phyloP scores from a whole-genome alignment of 2,329 filamentous ascomycete species.

The Aspergillus unguis region DNA sequence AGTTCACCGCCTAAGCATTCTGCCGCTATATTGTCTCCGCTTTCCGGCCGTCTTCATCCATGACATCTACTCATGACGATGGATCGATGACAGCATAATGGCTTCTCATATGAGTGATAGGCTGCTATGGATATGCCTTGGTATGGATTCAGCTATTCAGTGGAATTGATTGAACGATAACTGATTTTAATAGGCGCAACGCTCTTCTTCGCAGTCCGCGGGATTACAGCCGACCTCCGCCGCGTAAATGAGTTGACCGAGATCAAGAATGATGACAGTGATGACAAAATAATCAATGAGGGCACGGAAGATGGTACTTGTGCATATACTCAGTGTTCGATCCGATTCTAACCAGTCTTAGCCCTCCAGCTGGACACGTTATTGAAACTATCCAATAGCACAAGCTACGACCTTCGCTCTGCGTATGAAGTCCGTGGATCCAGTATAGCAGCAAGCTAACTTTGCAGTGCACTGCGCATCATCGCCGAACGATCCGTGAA shows the following conservation, averaged over 20 bases:
- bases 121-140: constrained; percentile 40
- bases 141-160: constrained; percentile 17
- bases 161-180: neutral
- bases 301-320: constrained; percentile 63
- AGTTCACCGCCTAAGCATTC: constrained; percentile 36
- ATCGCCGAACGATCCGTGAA: constrained; percentile 45
- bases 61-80: neutral
- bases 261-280: constrained; percentile 62
- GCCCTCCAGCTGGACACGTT: constrained; percentile 64
- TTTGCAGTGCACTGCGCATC: constrained; percentile 42
- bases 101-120: constrained; percentile 34
- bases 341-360: constrained; percentile 24
- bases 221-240: constrained; percentile 53
- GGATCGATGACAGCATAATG: constrained; percentile 24
- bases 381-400: constrained; percentile 64
- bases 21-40: constrained; percentile 20
- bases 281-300: constrained; percentile 70
- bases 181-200: constrained; percentile 32
- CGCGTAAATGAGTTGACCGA: constrained; percentile 48
- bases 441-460: constrained; percentile 47
- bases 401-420: constrained; percentile 69
- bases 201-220: constrained; percentile 51
- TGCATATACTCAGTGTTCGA: too few relatives aligned
- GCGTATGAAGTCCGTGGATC: constrained; percentile 54
- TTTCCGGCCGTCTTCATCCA: constrained; percentile 1